These are phyloP conservation scores for Adansonia madagascariensis DNA, from an alignment of 441 rosid species.

Conservation along the genomic window DNA sequence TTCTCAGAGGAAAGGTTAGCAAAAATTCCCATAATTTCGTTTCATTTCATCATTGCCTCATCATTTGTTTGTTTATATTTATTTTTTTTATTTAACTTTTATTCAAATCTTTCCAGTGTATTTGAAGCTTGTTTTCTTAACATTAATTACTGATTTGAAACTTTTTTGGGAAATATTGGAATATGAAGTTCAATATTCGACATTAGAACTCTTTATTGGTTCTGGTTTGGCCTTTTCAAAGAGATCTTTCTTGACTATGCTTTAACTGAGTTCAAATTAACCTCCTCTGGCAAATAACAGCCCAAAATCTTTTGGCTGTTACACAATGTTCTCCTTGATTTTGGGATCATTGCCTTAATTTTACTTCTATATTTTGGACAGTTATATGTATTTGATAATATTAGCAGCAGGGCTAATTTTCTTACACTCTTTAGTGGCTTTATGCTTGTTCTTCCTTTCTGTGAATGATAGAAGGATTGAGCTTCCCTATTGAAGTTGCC, in stretches of 20 bases:
- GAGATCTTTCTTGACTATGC: not conserved
- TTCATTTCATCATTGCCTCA: not conserved
- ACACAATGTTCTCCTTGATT: not conserved
- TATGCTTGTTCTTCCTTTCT: slow-evolving; percentile 1
- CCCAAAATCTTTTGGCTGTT: not conserved
- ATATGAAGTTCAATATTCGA: slow-evolving; percentile 4
- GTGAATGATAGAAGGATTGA: not conserved
- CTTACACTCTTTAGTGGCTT: not conserved
- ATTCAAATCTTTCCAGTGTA: not conserved
- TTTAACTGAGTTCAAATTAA: not conserved
- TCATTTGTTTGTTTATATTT: not conserved
- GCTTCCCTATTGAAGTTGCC: not conserved
- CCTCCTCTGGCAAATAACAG: not conserved
- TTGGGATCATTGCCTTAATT: not conserved
- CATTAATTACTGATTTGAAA: not conserved
- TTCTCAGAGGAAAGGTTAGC: slow-evolving; percentile 82
- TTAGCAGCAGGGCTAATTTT: not conserved
- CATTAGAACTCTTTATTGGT: not conserved
- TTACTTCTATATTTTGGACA: not conserved
- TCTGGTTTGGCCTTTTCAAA: not conserved
- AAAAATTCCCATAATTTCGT: not conserved
- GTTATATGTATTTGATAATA: not conserved
- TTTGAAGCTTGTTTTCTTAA: slow-evolving; percentile 3
- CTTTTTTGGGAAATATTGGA: not conserved
- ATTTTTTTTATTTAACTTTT: not conserved